Evolutionary conservation across 148 eudicot species (phyloP).

Genomic region (Rhododendron ovatum): DNA sequence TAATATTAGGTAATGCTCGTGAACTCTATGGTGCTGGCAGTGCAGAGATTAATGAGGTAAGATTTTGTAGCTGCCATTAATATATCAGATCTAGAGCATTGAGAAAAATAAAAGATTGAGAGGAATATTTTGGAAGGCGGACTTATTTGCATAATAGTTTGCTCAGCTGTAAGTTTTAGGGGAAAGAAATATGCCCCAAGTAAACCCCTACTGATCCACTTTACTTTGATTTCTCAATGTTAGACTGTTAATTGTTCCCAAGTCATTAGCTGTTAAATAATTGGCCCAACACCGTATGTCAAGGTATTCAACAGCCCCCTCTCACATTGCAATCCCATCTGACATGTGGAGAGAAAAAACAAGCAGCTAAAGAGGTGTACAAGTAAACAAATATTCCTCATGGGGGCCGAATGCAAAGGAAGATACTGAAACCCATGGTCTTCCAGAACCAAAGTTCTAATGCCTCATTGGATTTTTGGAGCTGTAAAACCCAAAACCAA

Average conservation of each 20-base stretch:
- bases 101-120: not conserved
- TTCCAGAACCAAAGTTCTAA: not conserved
- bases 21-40: slow-evolving; percentile 80
- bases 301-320: not conserved
- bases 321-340: not conserved
- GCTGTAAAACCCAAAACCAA: not conserved
- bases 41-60: slow-evolving; percentile 96
- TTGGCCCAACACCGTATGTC: not conserved
- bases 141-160: not conserved
- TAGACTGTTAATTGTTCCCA: not conserved
- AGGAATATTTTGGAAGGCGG: slow-evolving; percentile 1
- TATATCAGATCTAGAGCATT: not conserved
- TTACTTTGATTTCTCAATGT: not conserved
- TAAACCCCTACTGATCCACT: not conserved
- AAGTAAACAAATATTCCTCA: not conserved
- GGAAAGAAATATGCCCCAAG: not conserved
- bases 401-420: not conserved
- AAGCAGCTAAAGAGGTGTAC: not conserved
- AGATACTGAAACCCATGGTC: not conserved
- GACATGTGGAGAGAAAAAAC: not conserved
- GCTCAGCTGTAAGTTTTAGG: not conserved
- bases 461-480: not conserved
- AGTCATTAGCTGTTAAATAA: not conserved
- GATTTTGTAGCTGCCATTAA: slow-evolving; percentile 1
- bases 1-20: slow-evolving; percentile 58